Evolutionary conservation across 805 yeast genomes (phyloP), one percentile per base, ranked within the genome.

Genomic region (Henningerozyma blattae): DNA sequence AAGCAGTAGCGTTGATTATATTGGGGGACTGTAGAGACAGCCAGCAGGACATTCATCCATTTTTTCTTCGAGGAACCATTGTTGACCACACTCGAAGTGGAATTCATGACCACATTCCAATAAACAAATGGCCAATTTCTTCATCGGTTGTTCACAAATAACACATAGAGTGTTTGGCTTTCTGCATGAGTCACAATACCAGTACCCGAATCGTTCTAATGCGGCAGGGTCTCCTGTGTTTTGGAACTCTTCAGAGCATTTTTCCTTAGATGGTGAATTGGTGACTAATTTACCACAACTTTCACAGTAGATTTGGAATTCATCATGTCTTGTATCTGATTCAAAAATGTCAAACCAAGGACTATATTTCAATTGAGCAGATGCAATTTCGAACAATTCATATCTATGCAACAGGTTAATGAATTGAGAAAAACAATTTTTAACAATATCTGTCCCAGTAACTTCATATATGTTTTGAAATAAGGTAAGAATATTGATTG

Each of bases 101-200:
- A 89, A 86, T 36, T 75, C 65, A 55, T 89, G 97, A 0, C 95
- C 96, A 61, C 97, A 89, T 18, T 62, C 68, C 33, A 80, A 52
- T 39, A 64, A 59, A 40, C 61, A 68, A 13, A 81, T 70, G 13
- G 77, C 67, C 36, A 81, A 62, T 1, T 93, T 93, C 43, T 70
- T 72, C 46, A 87, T 64, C 1, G 94, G 84, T 48, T 71, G 79
- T 40, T 77, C 68, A 54, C 96, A 87, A 40, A 77, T 71, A 18
- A 77, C 66, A 55, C 96, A 87, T n/a, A 75, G 68, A 38, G 74
- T 77, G 39, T 74, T 75, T 13, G 62, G 61, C 33, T 58, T 61
- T 9, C 65, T 58, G 53, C 96, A 87, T 16, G 64, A 65, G 34
- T 75, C 84, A 58, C 96, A 87, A 53, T 77, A 82, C 94, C 95